Conservation (phyloP, 75 land plant species). For the Sequoiadendron giganteum region DNA sequence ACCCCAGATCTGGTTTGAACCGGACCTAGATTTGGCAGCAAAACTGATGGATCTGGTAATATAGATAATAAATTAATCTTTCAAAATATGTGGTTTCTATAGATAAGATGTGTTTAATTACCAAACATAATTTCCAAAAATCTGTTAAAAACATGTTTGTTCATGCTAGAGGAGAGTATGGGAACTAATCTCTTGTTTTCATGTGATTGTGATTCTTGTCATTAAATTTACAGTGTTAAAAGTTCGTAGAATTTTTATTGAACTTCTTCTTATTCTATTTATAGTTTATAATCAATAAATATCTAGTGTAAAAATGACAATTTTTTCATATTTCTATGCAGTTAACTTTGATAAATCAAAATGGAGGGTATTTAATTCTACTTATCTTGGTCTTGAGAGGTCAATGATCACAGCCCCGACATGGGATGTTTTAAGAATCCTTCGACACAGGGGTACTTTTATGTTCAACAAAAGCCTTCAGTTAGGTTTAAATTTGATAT, state of each 20-base stretch:
- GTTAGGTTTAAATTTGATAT: neutral
- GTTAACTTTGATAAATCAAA: constrained; percentile 16
- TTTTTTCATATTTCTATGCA: neutral
- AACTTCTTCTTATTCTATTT: neutral
- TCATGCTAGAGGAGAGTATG: neutral
- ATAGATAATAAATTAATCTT: too few relatives aligned
- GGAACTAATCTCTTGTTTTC: neutral
- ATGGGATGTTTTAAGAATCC: constrained; percentile 32
- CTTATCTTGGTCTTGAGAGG: constrained; percentile 26
- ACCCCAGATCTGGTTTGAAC: too few relatives aligned
- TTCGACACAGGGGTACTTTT: constrained; percentile 30
- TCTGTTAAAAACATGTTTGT: neutral
- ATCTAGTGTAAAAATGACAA: neutral
- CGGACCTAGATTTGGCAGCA: too few relatives aligned
- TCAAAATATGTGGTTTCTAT: too few relatives aligned
- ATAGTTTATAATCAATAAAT: neutral
- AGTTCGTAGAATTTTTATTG: neutral
- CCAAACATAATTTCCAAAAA: neutral
- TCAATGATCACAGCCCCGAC: constrained; percentile 29
- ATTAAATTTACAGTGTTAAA: neutral
- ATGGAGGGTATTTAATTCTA: constrained; percentile 38
- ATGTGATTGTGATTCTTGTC: neutral
- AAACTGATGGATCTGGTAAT: too few relatives aligned
- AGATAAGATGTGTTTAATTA: too few relatives aligned
- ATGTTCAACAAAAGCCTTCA: neutral